Conservation (phyloP, 331 rosid species). For the Malus hybrid region DNA sequence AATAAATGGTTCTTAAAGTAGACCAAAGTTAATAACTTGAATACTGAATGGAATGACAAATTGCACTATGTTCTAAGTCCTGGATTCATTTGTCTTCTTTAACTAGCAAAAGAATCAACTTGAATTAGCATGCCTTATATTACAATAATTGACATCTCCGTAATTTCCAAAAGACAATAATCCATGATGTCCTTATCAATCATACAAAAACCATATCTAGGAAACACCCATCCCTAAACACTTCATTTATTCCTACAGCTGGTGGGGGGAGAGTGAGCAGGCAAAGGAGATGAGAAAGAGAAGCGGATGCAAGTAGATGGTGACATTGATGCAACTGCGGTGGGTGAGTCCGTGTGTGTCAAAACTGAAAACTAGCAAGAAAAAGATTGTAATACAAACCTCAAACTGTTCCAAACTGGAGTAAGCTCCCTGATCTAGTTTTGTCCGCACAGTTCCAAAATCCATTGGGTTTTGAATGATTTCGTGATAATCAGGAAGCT, state of each 20-base stretch:
- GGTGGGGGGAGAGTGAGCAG: neutral
- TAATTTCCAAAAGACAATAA: neutral
- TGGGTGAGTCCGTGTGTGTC: neutral
- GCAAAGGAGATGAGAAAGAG: neutral
- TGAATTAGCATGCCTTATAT: neutral
- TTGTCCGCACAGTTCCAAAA: constrained; percentile 72
- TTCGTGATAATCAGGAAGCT: constrained; percentile 96
- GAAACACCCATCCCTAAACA: neutral
- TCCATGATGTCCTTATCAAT: neutral
- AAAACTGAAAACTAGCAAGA: neutral
- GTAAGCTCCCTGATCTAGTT: constrained; percentile 61
- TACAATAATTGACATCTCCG: neutral
- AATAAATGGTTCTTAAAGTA: neutral
- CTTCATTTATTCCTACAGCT: neutral
- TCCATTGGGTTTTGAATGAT: constrained; percentile 79
- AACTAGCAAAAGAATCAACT: neutral
- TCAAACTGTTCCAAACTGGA: constrained; percentile 67
- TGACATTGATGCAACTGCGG: neutral
- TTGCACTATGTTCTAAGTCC: neutral
- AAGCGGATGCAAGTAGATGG: neutral
- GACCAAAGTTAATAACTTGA: neutral
- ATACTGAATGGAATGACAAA: neutral
- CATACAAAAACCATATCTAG: neutral
- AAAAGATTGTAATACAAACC: constrained; percentile 40
- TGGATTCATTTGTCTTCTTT: neutral